Base-by-base conservation (phyloP, 495 filamentous ascomycete genomes). In the Daldinia caldariorum region DNA sequence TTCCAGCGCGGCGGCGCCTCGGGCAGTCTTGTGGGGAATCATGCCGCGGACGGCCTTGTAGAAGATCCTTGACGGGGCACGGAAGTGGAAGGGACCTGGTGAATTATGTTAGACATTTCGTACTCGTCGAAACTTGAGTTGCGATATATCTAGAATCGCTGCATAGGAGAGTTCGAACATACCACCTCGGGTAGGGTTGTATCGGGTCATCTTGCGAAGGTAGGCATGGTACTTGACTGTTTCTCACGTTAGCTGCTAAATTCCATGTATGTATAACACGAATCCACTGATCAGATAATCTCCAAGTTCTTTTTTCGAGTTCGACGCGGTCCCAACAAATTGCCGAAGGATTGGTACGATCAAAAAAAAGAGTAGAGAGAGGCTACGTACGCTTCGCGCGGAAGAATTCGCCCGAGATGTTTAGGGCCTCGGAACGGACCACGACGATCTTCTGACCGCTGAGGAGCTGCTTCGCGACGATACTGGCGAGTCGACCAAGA, bases 381-480 rank as follows among this genome's bases (percentile, higher is more conserved):
- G 26, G 26, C 26, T 81, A 94, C 95, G 85, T 96, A 99, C 95
- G 90, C 89, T 99, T 99, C 77, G 94, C 90, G 79, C 95, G 93
- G 90, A 98, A 99, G 92, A 99, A 99, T 87, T 97, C 95, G 86
- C 95, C 95, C 77, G 95, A 99, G 89, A 99, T 98, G 89, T 98
- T 98, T 80, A 99, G 89, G 78, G 91, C 92, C 84, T 99, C 95
- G 87, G 92, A 97, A 87, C 95, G 92, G 81, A 99, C 96, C 69
- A 99, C 90, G 70, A 97, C 94, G 83, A 99, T 94, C 90, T 98
- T 97, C 88, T 98, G 96, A 80, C 95, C 95, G 83, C 92, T 96
- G 78, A 99, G 92, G 79, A 99, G 90, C 88, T 99, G 95, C 89
- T 99, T 99, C 80, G 95, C 96, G 78, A 99, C 94, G 81, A 92